Conservation (phyloP, 352 stramenopile genomes). For the Phytophthora meadii region DNA sequence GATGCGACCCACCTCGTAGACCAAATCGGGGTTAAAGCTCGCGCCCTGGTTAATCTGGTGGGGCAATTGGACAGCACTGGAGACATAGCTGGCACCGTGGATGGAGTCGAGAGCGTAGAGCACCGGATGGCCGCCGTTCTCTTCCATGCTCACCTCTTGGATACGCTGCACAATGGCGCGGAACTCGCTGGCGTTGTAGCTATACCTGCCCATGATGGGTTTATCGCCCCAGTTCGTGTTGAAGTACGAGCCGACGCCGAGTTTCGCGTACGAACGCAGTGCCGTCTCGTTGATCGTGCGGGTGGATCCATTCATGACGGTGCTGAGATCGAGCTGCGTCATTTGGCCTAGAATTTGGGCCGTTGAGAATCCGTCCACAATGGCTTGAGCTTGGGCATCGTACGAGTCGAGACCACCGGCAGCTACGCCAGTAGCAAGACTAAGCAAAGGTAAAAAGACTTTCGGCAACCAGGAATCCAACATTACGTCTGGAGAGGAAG, state of each 20-base stretch:
- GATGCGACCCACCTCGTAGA: slow-evolving; percentile 58
- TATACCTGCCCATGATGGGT: slow-evolving; percentile 30
- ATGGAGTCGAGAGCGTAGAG: slow-evolving; percentile 89
- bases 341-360: slow-evolving; percentile 79
- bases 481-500: slow-evolving; percentile 4
- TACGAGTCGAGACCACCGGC: slow-evolving; percentile 15
- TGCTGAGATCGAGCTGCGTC: slow-evolving; percentile 82
- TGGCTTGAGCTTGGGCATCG: slow-evolving; percentile 33
- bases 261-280: slow-evolving; percentile 62
- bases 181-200: slow-evolving; percentile 69
- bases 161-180: slow-evolving; percentile 64
- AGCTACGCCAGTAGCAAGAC: neutral
- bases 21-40: slow-evolving; percentile 82
- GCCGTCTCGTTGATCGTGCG: slow-evolving; percentile 59
- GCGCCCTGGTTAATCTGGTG: slow-evolving; percentile 87
- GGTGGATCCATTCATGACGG: slow-evolving; percentile 33
- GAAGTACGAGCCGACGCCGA: slow-evolving; percentile 84
- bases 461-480: slow-evolving; percentile 8
- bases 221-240: slow-evolving; percentile 66
- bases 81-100: slow-evolving; percentile 86
- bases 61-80: slow-evolving; percentile 74
- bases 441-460: neutral
- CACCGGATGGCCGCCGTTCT: slow-evolving; percentile 57
- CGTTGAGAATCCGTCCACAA: slow-evolving; percentile 33
- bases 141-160: slow-evolving; percentile 69